Base-by-base conservation (phyloP, 192 early-diverging fungal genomes). In the Podila epigama region DNA sequence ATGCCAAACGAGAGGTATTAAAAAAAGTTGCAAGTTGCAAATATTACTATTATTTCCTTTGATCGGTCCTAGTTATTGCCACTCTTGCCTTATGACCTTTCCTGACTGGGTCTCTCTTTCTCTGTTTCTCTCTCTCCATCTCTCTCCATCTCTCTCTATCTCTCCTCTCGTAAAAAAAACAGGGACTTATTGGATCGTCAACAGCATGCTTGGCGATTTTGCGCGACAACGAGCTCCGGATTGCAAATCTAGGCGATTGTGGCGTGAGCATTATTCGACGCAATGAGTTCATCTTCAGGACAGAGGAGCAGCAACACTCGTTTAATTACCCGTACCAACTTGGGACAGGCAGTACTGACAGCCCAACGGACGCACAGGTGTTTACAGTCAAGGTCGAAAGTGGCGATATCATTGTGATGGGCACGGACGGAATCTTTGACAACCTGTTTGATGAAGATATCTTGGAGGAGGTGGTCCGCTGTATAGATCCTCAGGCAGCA, bases 301-400 rank as follows among this genome's bases (percentile, higher is more conserved):
- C 90, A 34, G 96, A 98, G 83, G 96, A 98, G 79, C 98, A 98
- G 68, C 96, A 98, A 80, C 96, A 99, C 81, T 97, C 94, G 15
- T 99, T 99, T 84, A 99, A 99, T 81, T 98, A 93, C 70, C 98
- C 98, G 7, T 97, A 89, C 73, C 98, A 99, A 70, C 88, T 99
- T 29, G 95, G 97, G 50, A 97, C 93, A 13, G 92, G 92, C 42
- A 84, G 85, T 53, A 88, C 87, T 51, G 95, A 97, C 84, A 69
- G 65, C 6, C 96, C 97, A 4, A 79, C 83, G 34, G 94, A 96
- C 70, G 92, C 97, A 1, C 92, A 95, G 73, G 81, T 84, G 33
- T 97, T 92, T 66, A 87, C 80, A 4, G 85, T 97, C 22, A 95
- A 96, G 66, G 88, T 97, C 22, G 88, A 94, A 60, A 90, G 93